These are phyloP conservation scores for Ganoderma resinaceum DNA, from an alignment of 1,284 basidiomycete species.

Conservation along the genomic window DNA sequence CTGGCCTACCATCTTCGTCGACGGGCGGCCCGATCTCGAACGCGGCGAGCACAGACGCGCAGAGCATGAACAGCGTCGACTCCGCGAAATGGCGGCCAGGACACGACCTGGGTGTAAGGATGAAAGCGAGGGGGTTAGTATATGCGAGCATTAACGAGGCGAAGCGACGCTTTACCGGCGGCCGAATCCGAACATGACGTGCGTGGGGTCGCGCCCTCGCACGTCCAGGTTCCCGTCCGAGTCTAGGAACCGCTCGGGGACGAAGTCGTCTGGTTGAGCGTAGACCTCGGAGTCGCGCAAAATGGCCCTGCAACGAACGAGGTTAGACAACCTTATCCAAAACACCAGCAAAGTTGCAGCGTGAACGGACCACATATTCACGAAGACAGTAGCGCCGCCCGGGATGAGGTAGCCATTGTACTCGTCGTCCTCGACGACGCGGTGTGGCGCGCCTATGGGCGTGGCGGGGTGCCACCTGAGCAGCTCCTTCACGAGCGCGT, in stretches of 20 bases:
- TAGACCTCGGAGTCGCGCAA: slow-evolving; percentile 31
- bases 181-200: slow-evolving; percentile 19
- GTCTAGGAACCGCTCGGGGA: slow-evolving; percentile 20
- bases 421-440: slow-evolving; percentile 22
- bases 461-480: slow-evolving; percentile 40
- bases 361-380: slow-evolving; percentile 23
- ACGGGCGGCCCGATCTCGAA: slow-evolving; percentile 14
- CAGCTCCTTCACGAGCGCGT: slow-evolving; percentile 42
- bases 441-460: slow-evolving; percentile 28
- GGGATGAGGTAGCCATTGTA: slow-evolving; percentile 25
- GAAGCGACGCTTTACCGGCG: slow-evolving; percentile 12
- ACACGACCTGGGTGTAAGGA: slow-evolving; percentile 25
- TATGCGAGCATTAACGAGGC: too few species aligned
- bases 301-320: slow-evolving; percentile 20
- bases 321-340: neutral
- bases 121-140: too few species aligned
- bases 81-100: slow-evolving; percentile 19
- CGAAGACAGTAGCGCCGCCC: slow-evolving; percentile 16
- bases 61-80: slow-evolving; percentile 19
- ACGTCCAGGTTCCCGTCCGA: neutral
- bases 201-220: neutral
- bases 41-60: slow-evolving; percentile 16
- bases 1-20: slow-evolving; percentile 3
- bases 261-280: slow-evolving; percentile 26
- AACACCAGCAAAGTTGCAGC: neutral